Percentiles rank a stretch among this genome's conserved stretches.
These are phyloP conservation scores for Trametes gibbosa DNA, from an alignment of 768 basidiomycete genomes.

Conservation along the genomic window DNA sequence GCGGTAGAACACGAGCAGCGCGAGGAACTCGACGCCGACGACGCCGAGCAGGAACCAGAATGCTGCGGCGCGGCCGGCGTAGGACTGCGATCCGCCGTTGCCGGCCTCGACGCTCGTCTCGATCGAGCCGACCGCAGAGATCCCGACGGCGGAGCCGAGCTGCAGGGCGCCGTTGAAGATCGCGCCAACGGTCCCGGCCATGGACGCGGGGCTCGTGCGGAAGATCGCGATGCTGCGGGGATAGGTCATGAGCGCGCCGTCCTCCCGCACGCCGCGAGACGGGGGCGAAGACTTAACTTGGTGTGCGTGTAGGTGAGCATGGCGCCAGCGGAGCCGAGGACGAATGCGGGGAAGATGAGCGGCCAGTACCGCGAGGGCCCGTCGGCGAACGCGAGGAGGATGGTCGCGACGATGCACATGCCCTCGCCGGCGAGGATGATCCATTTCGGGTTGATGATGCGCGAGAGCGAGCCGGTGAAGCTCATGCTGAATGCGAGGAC, in stretches of 20 bases:
- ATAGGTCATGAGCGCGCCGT: neutral
- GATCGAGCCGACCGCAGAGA: constrained; percentile 48
- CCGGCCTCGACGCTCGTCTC: constrained; percentile 40
- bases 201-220: constrained; percentile 43
- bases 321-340: constrained; percentile 44
- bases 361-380: constrained; percentile 43
- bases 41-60: constrained; percentile 35
- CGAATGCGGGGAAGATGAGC: constrained; percentile 48
- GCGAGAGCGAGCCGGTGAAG: constrained; percentile 40
- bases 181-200: constrained; percentile 53
- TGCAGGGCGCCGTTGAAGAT: constrained; percentile 56
- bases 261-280: neutral
- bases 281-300: constrained; percentile 37
- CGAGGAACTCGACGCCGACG: constrained; percentile 31
- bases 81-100: constrained; percentile 32
- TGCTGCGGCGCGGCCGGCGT: constrained; percentile 42
- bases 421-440: constrained; percentile 43
- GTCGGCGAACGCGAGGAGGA: constrained; percentile 43
- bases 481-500: constrained; percentile 36
- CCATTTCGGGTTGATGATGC: constrained; percentile 39
- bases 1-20: constrained; percentile 36
- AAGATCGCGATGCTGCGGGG: constrained; percentile 47
- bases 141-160: constrained; percentile 49
- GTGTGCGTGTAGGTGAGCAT: constrained; percentile 46
- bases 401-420: constrained; percentile 37